Conservation (phyloP, 2,329 filamentous ascomycete species). For the Exophiala sp. region DNA sequence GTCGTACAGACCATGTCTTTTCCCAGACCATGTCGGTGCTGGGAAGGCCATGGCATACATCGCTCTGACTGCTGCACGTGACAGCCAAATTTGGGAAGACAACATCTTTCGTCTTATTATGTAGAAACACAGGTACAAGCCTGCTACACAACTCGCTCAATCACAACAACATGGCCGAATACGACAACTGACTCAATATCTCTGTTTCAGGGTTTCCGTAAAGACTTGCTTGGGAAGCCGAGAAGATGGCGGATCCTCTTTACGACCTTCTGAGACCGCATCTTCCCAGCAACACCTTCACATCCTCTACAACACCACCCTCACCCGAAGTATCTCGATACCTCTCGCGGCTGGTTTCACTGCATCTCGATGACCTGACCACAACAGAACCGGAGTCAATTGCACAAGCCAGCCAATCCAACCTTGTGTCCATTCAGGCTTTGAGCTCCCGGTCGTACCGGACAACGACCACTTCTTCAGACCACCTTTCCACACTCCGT, state of each 20-base stretch:
- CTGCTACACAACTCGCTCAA: not conserved
- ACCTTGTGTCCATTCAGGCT: constrained; percentile 74
- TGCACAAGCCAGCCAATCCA: constrained; percentile 72
- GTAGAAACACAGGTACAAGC: not conserved
- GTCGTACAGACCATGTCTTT: too few relatives aligned
- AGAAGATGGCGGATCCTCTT: constrained; percentile 61
- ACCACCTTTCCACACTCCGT: constrained; percentile 66
- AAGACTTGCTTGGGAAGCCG: too few relatives aligned
- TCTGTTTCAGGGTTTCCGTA: too few relatives aligned
- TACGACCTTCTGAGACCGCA: constrained; percentile 66
- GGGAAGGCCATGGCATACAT: too few relatives aligned
- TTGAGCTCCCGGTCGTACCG: constrained; percentile 87
- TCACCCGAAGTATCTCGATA: constrained; percentile 52
- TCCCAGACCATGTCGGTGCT: too few relatives aligned
- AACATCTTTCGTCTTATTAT: not conserved
- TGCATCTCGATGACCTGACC: constrained; percentile 66
- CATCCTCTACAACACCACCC: constrained; percentile 29
- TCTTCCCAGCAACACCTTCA: constrained; percentile 36
- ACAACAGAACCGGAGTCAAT: constrained; percentile 72
- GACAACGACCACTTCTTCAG: constrained; percentile 72
- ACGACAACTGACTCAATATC: not conserved
- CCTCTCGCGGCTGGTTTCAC: constrained; percentile 68
- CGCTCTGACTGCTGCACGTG: too few relatives aligned
- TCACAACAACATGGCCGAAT: not conserved
- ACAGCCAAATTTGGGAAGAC: not conserved